Base-by-base conservation (phyloP, 1,284 basidiomycete species). In the Xerocomus nothofagi region DNA sequence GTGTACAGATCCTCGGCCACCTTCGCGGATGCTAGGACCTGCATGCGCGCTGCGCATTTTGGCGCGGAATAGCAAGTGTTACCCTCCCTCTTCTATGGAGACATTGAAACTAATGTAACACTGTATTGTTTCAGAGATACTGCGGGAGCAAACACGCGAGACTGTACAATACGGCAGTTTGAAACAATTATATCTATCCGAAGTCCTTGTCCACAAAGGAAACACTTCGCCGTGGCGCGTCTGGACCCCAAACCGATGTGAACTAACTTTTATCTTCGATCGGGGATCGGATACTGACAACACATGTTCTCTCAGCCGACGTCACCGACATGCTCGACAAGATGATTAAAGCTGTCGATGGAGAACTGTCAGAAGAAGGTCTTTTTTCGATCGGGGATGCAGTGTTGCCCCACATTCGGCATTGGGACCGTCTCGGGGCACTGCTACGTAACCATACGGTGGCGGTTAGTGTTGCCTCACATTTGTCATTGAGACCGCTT, bases 1-100 rank as follows among this genome's bases (percentile, higher is more conserved):
- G n/a, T n/a, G n/a, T n/a, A n/a, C n/a, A n/a, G n/a, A n/a, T n/a
- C n/a, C n/a, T n/a, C n/a, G n/a, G 11, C 49, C 50, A 23, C 39
- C 62, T n/a, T 62, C 63, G 3, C 36, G 39, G 54, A 61, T 62
- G 55, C 11, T 66, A 37, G 61, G 63, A 24, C 63, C 57, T 0
- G 47, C 54, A 24, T 66, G 54, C 27, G 60, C 63, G 3, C 29
- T 62, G 21, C 57, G 48, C 17, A 49, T 47, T 15, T 29, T 63
- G 14, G 61, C 47, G 7, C 58, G 49, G 32, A 48, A 54, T 6
- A 17, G 61, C 24, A 37, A 52, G 62, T 50, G 2, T 32, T 36
- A 0, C 3, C 9, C 2, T 0, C 11, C 3, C 6, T 12, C 33
- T 12, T 32, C n/a, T n/a, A 0, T 0, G n/a, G 11, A 17, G 10